Evolutionary conservation across 257 asterid genomes (phyloP), one percentile per base, ranked within the genome.

Genomic region (Thymus mandschuricus): DNA sequence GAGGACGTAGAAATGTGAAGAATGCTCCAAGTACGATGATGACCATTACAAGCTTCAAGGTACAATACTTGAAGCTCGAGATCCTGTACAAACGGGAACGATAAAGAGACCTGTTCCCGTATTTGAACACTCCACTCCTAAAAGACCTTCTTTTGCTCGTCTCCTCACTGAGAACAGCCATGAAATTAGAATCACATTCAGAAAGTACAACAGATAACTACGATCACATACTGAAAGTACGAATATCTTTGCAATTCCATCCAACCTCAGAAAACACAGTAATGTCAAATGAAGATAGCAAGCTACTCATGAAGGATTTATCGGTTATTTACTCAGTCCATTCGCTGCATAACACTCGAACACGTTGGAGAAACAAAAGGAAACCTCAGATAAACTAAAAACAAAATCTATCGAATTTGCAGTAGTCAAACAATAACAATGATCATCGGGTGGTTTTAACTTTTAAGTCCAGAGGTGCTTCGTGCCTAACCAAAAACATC

Each of bases 1-100:
- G 96, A 52, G 88, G 81, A 69, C 75, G 86, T 35, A 90, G 71
- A 74, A 89, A 76, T 7, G 85, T 81, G 45, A 87, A 52, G 64
- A 91, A 77, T 73, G 93, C 96, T 74, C 87, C 99, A 49, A 89
- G 34, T 35, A 84, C 49, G 64, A 89, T 83, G 68, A 91, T 74
- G 73, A 82, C 79, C 77, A 94, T 29, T 58, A 88, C 87, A 66
- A 89, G 78, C 81, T 94, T 94, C 76, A 91, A 48, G 8, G 83
- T 71, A 33, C 80, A 83, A 70, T 84, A 80, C 70, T 82, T 91
- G 90, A 80, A 87, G 79, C 78, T 83, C 41, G 81, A 79, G 65
- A 74, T 58, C 76, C 86, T 80, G 72, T 81, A 93, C 60, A 85
- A 74, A 55, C 78, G 77, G 77, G 89, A 81, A 71, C 88, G 81